Evolutionary conservation across 2,329 filamentous ascomycete genomes (phyloP), one percentile per base, ranked within the genome.

Genomic region (Cercospora sp.): DNA sequence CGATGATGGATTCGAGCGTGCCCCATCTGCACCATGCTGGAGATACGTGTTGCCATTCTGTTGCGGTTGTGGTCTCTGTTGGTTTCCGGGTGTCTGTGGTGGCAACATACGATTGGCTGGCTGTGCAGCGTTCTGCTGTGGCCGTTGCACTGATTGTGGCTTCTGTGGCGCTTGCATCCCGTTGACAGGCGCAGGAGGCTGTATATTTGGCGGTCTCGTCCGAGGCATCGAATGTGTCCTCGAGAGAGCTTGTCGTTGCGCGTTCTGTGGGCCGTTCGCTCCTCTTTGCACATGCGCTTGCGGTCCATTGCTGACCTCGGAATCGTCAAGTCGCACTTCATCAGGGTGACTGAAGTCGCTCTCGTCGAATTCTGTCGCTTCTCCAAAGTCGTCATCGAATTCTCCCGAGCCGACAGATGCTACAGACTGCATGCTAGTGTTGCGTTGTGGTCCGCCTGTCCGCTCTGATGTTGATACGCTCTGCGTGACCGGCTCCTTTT

Each of bases 331-430:
- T 31, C 86, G 80, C n/a, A 94, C 84, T 76, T 94, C 92, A 77
- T 95, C 91, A 3, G 91, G 91, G 74, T 93, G 89, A 20, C 86
- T 77, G 61, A 83, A 80, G 58, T 84, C 82, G 12, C 82, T 89
- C 30, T 90, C 87, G 70, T 91, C 83, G 76, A 80, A 84, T 67
- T 79, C 78, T 75, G 80, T 84, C 75, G 82, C 87, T 33, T 64
- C 62, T 73, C 81, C 87, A 77, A 82, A 86, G 69, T 87, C 85
- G 66, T 87, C 85, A 69, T 87, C 85, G 63, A 83, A 82, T 31
- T 85, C 82, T 12, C 77, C 81, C 20, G 76, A 76, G 12, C 74
- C 74, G 28, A 67, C 66, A 0, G 76, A 77, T 9, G 53, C 72
- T 30, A 76, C 75, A 5, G 79, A 80, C 6, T 74, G 68, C 39